These are phyloP conservation scores for Trichoderma polysporum DNA, from an alignment of 2,329 filamentous ascomycete species.

Conservation along the genomic window DNA sequence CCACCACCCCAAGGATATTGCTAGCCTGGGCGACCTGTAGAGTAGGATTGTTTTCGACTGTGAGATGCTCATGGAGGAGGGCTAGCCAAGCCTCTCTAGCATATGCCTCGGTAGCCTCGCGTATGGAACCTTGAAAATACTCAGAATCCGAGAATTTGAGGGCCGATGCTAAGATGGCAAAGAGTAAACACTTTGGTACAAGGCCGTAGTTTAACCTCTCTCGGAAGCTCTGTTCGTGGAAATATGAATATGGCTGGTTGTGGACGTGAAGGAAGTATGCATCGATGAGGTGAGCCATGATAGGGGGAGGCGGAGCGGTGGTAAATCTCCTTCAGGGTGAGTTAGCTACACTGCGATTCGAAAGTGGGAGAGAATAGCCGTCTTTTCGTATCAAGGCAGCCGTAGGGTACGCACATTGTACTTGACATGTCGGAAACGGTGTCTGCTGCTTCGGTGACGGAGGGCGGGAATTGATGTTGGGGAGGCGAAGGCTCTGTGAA, in stretches of 20 bases:
- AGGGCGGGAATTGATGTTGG: not conserved
- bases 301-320: conserved; percentile 8
- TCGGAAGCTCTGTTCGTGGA: conserved; percentile 16
- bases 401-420: not conserved
- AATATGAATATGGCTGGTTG: conserved; percentile 14
- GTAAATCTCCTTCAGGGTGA: not conserved
- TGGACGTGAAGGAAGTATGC: conserved; percentile 14
- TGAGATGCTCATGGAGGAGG: conserved; percentile 6
- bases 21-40: conserved; percentile 7
- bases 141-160: conserved; percentile 14
- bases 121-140: conserved; percentile 1
- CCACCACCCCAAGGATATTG: conserved; percentile 13
- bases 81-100: conserved; percentile 15
- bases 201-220: conserved; percentile 10
- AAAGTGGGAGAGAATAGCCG: not conserved
- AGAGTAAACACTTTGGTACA: conserved; percentile 11
- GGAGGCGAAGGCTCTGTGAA: conserved; percentile 13
- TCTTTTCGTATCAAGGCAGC: too few species aligned
- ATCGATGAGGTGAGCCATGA: conserved; percentile 16
- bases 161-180: conserved; percentile 11
- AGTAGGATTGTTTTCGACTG: conserved; percentile 6
- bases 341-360: not conserved
- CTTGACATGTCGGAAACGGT: not conserved
- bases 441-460: not conserved
- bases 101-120: conserved; percentile 17